Evolutionary conservation across 139 green algal genomes (phyloP), one percentile per base, ranked within the genome.

Genomic region (Micractinium sp.): DNA sequence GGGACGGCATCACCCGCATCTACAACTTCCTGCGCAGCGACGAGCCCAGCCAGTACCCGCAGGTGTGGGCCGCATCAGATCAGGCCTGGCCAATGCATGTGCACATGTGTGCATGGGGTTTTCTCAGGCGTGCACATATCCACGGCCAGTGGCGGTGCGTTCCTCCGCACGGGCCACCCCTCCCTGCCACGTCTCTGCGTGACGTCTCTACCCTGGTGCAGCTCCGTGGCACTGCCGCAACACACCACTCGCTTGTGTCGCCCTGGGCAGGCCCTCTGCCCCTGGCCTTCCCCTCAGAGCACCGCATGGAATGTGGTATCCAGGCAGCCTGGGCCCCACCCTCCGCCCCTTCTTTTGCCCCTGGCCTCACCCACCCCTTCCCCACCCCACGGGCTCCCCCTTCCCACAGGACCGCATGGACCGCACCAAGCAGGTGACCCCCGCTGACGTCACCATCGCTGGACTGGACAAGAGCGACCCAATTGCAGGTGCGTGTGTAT

Each of bases 11-110:
- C 69, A 93, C 96, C 67, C 94, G 97, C 27, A 99, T 99, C 88
- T 98, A 99, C 92, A 89, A 96, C 81, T 99, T 99, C 88, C 90
- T 99, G 47, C 82, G 92, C 39, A 92, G 90, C 0, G 95, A 98
- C 81, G 91, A 96, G 39, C 78, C 87, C 18, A 86, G 60, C 47
- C 90, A 92, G 29, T 88, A 87, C 75, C 82, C 88, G 1, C 35
- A 73, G 47, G 79, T 90, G 79, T 5, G 36, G 5, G 71, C 31
- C 71, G 25, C 25, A 36, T 69, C n/a, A n/a, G n/a, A n/a, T n/a
- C n/a, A n/a, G 39, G 27, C 69, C 14, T 83, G 63, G 60, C 77
- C 14, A 41, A 67, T 20, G 23, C 63, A 73, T 73, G 63, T 9
- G 47, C 47, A 56, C 47, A 56, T 56, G n/a, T 56, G 47, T 56